Conservation (phyloP, 495 filamentous ascomycete species). For the Cercophora scortea region DNA sequence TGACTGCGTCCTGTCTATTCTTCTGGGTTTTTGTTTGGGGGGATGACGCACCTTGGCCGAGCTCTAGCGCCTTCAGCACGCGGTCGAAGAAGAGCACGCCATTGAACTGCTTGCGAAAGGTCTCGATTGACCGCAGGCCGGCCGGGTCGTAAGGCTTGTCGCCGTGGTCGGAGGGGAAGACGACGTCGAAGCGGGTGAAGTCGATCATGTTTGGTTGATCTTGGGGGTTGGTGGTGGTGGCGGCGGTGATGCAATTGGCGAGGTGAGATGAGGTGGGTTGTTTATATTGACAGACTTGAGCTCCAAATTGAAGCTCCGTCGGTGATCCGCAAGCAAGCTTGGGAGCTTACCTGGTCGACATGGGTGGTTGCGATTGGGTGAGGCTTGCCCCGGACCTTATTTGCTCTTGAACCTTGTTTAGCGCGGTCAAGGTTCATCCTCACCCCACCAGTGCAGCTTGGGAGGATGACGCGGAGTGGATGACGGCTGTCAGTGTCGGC, state of each 20-base stretch:
- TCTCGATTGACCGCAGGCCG: slow-evolving; percentile 49
- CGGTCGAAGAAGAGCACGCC: slow-evolving; percentile 68
- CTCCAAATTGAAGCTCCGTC: not conserved
- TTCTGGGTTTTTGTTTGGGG: not conserved
- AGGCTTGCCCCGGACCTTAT: too few relatives aligned
- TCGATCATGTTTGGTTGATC: slow-evolving; percentile 28
- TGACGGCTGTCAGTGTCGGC: too few relatives aligned
- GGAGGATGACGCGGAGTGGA: too few relatives aligned
- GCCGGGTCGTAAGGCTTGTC: slow-evolving; percentile 55
- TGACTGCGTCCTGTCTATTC: not conserved
- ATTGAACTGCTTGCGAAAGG: slow-evolving; percentile 53
- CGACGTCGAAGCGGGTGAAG: slow-evolving; percentile 48
- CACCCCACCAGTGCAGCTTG: too few relatives aligned
- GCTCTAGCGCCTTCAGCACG: slow-evolving; percentile 59
- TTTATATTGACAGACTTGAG: not conserved
- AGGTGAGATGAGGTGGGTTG: not conserved
- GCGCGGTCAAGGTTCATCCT: too few relatives aligned
- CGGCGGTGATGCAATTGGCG: too few relatives aligned
- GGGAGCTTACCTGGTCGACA: too few relatives aligned
- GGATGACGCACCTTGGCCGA: slow-evolving; percentile 50
- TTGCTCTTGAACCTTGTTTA: too few relatives aligned
- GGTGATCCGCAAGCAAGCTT: too few relatives aligned
- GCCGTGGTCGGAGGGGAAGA: slow-evolving; percentile 52
- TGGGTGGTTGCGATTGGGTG: too few relatives aligned
- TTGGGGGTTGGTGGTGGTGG: not conserved